phyloP scores from a whole-genome alignment of 768 basidiomycete species.

The Russula foetens region DNA sequence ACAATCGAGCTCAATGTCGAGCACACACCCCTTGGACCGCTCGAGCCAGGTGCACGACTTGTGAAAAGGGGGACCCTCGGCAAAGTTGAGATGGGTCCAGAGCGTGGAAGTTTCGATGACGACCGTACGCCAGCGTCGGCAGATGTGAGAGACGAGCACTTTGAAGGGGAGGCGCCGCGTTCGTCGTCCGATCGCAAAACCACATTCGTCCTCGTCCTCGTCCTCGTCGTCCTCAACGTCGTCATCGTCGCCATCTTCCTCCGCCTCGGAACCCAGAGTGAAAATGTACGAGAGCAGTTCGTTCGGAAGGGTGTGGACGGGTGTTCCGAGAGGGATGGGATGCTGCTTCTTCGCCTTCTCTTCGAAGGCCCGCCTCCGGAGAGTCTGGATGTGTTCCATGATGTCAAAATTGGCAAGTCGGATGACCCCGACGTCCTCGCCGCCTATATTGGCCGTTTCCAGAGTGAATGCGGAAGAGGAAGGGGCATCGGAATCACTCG shows the following conservation, averaged over 20 bases:
- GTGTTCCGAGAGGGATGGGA: conserved; percentile 3
- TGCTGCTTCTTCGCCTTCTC: not conserved
- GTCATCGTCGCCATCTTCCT: conserved; percentile 24
- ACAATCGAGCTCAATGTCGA: conserved; percentile 42
- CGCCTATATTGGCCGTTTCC: not conserved
- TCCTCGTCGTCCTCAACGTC: conserved; percentile 22
- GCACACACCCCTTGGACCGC: conserved; percentile 45
- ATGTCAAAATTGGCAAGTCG: not conserved
- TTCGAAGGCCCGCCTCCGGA: not conserved
- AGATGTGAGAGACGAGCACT: conserved; percentile 54
- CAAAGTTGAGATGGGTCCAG: conserved; percentile 45
- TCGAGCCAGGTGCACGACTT: conserved; percentile 38
- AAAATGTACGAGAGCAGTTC: conserved; percentile 48
- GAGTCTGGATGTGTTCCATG: not conserved
- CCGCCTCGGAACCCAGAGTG: conserved; percentile 14
- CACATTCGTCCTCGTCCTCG: conserved; percentile 8
- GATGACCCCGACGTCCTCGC: not conserved
- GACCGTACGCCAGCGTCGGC: conserved; percentile 47
- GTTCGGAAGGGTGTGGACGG: conserved; percentile 43
- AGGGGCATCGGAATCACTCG: not conserved
- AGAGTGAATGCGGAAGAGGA: not conserved
- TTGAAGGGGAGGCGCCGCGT: conserved; percentile 35
- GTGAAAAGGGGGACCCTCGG: conserved; percentile 35
- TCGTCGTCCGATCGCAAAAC: not conserved
- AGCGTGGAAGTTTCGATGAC: conserved; percentile 46